phyloP scores from a whole-genome alignment of 805 yeast species.

The Pichia kluyveri region DNA sequence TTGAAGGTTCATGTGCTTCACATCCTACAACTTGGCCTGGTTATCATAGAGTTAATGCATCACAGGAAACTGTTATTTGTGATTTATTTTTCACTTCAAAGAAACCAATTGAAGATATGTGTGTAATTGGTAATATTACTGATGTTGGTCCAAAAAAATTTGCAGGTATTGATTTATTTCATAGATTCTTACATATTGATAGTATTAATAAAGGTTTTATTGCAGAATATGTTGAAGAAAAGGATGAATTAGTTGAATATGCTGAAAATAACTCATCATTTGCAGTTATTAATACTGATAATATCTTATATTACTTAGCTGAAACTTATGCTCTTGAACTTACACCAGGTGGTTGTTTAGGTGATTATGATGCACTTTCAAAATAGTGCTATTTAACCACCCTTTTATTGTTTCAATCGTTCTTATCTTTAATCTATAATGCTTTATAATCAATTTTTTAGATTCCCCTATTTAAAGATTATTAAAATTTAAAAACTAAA shows the following conservation, averaged over 20 bases:
- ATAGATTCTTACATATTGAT: constrained; percentile 30
- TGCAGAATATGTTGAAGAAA: constrained; percentile 29
- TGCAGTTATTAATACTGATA: constrained; percentile 29
- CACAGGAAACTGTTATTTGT: constrained; percentile 33
- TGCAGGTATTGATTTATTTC: constrained; percentile 30
- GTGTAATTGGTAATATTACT: constrained; percentile 28
- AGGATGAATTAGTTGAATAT: constrained; percentile 26
- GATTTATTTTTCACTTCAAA: constrained; percentile 29
- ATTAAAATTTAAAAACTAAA: no score
- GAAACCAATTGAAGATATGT: constrained; percentile 24
- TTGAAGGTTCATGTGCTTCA: constrained; percentile 27
- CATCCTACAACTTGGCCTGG: constrained; percentile 30
- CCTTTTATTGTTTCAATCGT: no score
- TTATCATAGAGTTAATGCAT: constrained; percentile 29
- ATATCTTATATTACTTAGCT: constrained; percentile 24
- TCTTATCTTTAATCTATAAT: no score
- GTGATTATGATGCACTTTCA: constrained; percentile 21
- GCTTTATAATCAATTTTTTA: no score
- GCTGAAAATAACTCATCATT: constrained; percentile 25
- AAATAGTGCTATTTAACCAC: no score
- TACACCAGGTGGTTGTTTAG: constrained; percentile 24
- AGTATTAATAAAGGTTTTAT: constrained; percentile 24
- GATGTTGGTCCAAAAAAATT: constrained; percentile 23
- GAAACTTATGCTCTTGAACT: constrained; percentile 24
- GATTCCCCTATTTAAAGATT: no score